These are phyloP conservation scores for Cynara cardunculus DNA, from an alignment of 129 eudicot species.

Conservation along the genomic window DNA sequence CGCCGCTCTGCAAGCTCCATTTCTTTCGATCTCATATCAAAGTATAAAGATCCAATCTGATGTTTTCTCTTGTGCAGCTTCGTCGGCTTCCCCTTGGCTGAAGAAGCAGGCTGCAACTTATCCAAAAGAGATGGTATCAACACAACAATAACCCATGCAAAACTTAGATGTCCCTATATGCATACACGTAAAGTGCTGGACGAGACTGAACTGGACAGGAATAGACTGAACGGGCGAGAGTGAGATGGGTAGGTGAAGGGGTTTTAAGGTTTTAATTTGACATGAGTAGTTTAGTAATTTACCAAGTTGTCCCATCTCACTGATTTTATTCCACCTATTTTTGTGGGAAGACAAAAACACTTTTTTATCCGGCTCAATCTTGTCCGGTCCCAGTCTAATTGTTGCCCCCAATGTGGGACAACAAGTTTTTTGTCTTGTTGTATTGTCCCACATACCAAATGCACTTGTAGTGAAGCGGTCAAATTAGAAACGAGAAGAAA, in stretches of 20 bases:
- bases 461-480: too few species aligned
- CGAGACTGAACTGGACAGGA: too few species aligned
- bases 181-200: background rate
- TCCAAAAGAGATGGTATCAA: background rate
- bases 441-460: too few species aligned
- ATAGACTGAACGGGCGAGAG: background rate
- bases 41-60: conserved; percentile 80
- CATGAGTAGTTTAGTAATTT: background rate
- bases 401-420: too few species aligned
- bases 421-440: too few species aligned
- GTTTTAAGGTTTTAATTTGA: too few species aligned
- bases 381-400: too few species aligned
- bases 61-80: conserved; percentile 96
- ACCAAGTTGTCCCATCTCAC: background rate
- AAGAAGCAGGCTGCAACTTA: conserved; percentile 60
- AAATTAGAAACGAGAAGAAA: too few species aligned
- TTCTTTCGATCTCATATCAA: conserved; percentile 78
- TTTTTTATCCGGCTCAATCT: too few species aligned
- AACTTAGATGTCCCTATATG: background rate
- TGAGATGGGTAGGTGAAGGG: background rate
- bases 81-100: conserved; percentile 77
- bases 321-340: too few species aligned
- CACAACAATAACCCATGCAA: background rate
- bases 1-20: conserved; percentile 83
- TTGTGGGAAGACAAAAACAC: too few species aligned